Percentiles rank a stretch among this genome's conserved stretches.
These are phyloP conservation scores for Elongisporangium undulatum DNA, from an alignment of 352 stramenopile genomes.

Conservation along the genomic window DNA sequence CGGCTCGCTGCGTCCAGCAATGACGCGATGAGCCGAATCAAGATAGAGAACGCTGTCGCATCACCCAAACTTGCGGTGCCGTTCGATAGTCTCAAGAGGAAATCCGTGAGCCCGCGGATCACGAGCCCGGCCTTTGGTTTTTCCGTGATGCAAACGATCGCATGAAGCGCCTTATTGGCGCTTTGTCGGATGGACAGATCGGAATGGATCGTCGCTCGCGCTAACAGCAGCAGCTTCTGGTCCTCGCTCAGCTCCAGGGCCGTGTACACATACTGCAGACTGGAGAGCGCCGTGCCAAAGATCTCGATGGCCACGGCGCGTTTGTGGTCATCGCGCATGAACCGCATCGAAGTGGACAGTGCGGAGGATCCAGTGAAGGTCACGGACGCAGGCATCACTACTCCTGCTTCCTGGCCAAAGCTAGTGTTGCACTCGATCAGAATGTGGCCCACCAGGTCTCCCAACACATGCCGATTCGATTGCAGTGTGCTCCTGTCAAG, in stretches of 20 bases:
- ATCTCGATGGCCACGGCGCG: conserved; percentile 41
- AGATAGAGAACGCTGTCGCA: conserved; percentile 11
- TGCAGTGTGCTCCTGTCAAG: conserved; percentile 37
- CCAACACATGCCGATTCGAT: conserved; percentile 23
- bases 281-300: conserved; percentile 37
- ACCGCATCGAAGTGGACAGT: conserved; percentile 1
- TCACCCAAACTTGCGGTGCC: conserved; percentile 8
- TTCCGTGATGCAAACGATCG: conserved; percentile 17
- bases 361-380: neutral
- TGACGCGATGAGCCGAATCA: conserved; percentile 26
- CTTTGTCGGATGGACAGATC: conserved; percentile 31
- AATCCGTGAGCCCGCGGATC: conserved; percentile 55
- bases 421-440: conserved; percentile 67
- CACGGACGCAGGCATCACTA: conserved; percentile 10
- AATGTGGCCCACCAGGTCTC: conserved; percentile 56
- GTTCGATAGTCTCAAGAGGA: conserved; percentile 44
- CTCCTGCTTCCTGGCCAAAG: conserved; percentile 51
- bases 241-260: conserved; percentile 48
- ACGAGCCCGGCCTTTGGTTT: conserved; percentile 22
- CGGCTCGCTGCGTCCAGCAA: conserved; percentile 20
- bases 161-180: conserved; percentile 29
- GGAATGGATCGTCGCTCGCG: conserved; percentile 42
- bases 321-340: conserved; percentile 41
- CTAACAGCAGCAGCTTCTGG: conserved; percentile 60
- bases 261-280: conserved; percentile 40